Base-by-base conservation (phyloP, 768 basidiomycete species). In the Tylopilus vinaceipallidus region DNA sequence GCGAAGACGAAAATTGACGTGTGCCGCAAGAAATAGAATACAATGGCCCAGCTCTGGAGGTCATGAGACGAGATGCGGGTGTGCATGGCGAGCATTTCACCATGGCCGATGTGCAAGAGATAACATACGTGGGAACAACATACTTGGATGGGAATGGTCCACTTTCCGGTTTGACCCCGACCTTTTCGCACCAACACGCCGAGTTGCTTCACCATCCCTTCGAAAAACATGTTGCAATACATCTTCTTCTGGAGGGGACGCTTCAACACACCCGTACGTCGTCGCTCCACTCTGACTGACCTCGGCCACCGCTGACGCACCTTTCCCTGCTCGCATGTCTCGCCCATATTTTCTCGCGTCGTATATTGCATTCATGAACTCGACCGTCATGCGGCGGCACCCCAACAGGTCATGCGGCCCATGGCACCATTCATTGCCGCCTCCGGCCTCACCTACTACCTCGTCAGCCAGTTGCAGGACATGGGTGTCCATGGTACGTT, bases 381-480 rank as follows among this genome's bases (percentile, higher is more conserved):
- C n/a, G 16, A 19, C 3, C 29, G 11, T 17, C n/a, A 13, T 23
- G 11, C 20, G 27, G 26, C n/a, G 6, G 42, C 10, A 4, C 12
- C n/a, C 27, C 8, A 37, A 47, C 60, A 92, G 89, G 70, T 92
- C 59, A 54, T 76, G 51, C 82, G 76, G 73, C 87, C 90, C 30
- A 64, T 91, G 71, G 91, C 88, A 80, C 88, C 89, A 9, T 92
- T 91, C 79, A 73, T 89, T 59, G 75, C 77, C 32, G 84, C 89
- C 27, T 79, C 80, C 7, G 61, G 67, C 14, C 62, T 91, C 52
- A 86, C 85, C 14, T 78, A 81, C 60, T 91, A 80, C 71, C 75
- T 84, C 48, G 77, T 91, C 36, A 67, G 73, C 22, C 81, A 81
- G 63, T 73, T 83, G 60, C 88, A 91, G 69, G 80, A 84, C n/a